Conservation (phyloP, 2,329 filamentous ascomycete genomes). For the Mycosphaerelloides madeirae region DNA sequence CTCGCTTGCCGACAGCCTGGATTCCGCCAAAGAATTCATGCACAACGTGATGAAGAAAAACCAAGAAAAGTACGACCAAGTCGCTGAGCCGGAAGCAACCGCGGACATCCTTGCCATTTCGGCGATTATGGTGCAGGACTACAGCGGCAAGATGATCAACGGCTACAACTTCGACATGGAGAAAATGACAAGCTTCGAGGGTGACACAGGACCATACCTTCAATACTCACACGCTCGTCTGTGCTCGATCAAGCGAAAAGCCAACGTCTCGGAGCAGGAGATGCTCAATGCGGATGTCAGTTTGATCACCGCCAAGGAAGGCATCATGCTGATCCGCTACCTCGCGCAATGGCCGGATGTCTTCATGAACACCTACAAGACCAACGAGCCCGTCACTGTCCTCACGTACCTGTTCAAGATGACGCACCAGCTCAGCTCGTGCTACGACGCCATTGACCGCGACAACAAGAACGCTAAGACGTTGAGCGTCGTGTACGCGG, state of each 20-base stretch:
- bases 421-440: conserved; percentile 73
- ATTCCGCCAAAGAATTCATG: conserved; percentile 80
- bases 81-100: conserved; percentile 73
- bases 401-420: conserved; percentile 78
- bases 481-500: conserved; percentile 74
- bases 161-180: conserved; percentile 73
- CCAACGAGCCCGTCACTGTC: conserved; percentile 67
- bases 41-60: conserved; percentile 96
- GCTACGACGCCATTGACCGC: conserved; percentile 61
- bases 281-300: conserved; percentile 61
- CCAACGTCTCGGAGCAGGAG: conserved; percentile 49
- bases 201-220: conserved; percentile 78
- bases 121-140: conserved; percentile 96
- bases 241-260: conserved; percentile 55
- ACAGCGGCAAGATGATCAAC: conserved; percentile 84
- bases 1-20: conserved; percentile 47
- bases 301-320: conserved; percentile 67
- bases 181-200: conserved; percentile 77
- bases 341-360: conserved; percentile 84
- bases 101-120: conserved; percentile 90
- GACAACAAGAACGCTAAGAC: conserved; percentile 34
- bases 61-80: conserved; percentile 80
- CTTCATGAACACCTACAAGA: conserved; percentile 77
- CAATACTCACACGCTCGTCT: conserved; percentile 78
- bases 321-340: conserved; percentile 66